Conservation (phyloP, 139 green algal genomes). For the Coccomyxa sp. region DNA sequence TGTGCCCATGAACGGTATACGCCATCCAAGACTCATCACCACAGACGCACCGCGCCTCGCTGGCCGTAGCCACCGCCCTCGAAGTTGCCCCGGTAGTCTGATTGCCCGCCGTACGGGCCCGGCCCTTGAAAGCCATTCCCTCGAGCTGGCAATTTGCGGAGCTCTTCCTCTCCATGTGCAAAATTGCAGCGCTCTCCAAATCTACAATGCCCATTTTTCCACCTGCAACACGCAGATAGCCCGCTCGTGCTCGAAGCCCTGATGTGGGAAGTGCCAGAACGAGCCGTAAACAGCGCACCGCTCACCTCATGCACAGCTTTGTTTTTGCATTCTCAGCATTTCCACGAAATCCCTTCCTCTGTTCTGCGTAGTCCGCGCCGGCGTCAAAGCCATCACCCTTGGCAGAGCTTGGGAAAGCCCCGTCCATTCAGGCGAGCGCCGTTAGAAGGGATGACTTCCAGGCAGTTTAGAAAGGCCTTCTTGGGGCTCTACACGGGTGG, state of each 20-base stretch:
- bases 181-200: constrained; percentile 95
- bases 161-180: constrained; percentile 88
- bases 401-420: constrained; percentile 20
- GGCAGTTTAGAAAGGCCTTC: no score
- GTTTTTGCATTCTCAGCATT: constrained; percentile 84
- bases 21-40: not conserved
- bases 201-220: constrained; percentile 77
- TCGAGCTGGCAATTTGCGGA: constrained; percentile 57
- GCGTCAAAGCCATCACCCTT: constrained; percentile 18
- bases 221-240: constrained; percentile 37
- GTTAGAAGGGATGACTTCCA: not conserved
- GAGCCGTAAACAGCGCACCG: not conserved
- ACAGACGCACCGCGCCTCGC: no score
- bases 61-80: not conserved
- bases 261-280: not conserved
- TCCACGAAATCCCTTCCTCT: constrained; percentile 63
- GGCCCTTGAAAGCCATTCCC: constrained; percentile 22
- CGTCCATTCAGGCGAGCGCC: constrained; percentile 21
- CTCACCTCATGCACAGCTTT: constrained; percentile 75
- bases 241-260: not conserved
- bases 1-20: not conserved
- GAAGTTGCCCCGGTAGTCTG: constrained; percentile 1
- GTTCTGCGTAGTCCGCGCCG: constrained; percentile 9
- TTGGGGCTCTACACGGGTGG: no score
- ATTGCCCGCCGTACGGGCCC: constrained; percentile 3